Evolutionary conservation across 2,329 filamentous ascomycete genomes (phyloP).

Genomic region (Aureobasidium namibiae): DNA sequence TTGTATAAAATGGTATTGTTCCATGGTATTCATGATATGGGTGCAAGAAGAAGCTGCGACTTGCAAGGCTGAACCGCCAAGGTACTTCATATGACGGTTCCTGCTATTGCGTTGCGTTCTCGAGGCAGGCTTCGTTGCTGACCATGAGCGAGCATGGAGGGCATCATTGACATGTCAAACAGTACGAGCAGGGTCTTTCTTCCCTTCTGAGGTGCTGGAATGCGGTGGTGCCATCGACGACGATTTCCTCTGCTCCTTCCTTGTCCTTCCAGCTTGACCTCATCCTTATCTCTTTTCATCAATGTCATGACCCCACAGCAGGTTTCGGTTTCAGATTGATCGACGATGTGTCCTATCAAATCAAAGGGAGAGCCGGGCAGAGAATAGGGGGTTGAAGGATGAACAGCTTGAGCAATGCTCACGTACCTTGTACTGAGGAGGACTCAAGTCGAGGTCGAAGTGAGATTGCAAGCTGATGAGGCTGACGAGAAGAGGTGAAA

Average conservation of each 20-base stretch:
- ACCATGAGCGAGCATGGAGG: neutral
- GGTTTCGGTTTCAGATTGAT: neutral
- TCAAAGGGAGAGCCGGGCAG: neutral
- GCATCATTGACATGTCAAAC: neutral
- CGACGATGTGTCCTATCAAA: neutral
- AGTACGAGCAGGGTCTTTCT: neutral
- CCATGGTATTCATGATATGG: neutral
- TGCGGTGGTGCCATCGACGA: neutral
- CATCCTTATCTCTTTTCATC: neutral
- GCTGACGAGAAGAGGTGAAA: neutral
- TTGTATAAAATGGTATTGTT: conserved; percentile 3
- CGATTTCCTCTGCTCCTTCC: neutral
- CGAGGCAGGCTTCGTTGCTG: neutral
- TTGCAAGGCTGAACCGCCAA: neutral
- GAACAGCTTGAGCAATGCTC: conserved; percentile 2
- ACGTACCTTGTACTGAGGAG: neutral
- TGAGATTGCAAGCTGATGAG: neutral
- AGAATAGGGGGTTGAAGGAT: neutral
- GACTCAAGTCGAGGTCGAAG: neutral
- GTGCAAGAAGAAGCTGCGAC: neutral
- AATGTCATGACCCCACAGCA: neutral
- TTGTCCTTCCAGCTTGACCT: neutral
- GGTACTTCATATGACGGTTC: conserved; percentile 4
- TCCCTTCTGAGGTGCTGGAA: neutral
- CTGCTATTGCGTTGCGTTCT: neutral